Base-by-base conservation (phyloP, 2,329 filamentous ascomycete species). In the Neonectria sp. region DNA sequence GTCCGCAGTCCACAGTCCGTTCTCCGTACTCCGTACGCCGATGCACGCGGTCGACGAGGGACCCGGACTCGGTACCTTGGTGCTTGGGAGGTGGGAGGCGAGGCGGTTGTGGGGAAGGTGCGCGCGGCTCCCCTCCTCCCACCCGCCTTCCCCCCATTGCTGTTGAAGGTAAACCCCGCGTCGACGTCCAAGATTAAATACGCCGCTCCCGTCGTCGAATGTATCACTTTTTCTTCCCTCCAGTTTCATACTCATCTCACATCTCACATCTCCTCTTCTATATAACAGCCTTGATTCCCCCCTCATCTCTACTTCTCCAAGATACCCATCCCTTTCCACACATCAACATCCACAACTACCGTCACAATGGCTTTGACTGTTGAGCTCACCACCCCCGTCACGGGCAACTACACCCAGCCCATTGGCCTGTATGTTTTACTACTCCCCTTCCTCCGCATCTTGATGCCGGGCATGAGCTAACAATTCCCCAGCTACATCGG, bases 401-500 rank as follows among this genome's bases (percentile, higher is more conserved):
- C 89, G 74, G 91, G 88, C 79, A 48, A 80, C 68, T 89, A 88
- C 80, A 81, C 84, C 76, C 88, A 91, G 76, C 89, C 89, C 72
- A 89, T 87, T 67, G 89, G 89, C 79, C 82, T 91, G 88, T 91
- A 83, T 80, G 89, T 82, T 25, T 33, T 59, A 21, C 37, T 4
- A 49, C 15, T 17, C 45, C n/a, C 6, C 49, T 57, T 45, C 40
- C 33, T 40, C 53, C 48, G 27, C 21, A 25, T 24, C 59, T 25
- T 15, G 40, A 46, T 51, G 8, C 25, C 63, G 48, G 29, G 58
- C 17, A n/a, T 12, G 6, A 31, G 5, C 35, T 24, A 51, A 35
- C 8, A 27, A 6, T 7, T 55, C 25, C 24, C 11, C 77, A 94
- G 92, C 68, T 96, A 94, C 88, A 96, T 97, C 89, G 95, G 96